Evolutionary conservation across 371 early-diverging fungal species (phyloP).

Genomic region (Saksenaea vasiformis): DNA sequence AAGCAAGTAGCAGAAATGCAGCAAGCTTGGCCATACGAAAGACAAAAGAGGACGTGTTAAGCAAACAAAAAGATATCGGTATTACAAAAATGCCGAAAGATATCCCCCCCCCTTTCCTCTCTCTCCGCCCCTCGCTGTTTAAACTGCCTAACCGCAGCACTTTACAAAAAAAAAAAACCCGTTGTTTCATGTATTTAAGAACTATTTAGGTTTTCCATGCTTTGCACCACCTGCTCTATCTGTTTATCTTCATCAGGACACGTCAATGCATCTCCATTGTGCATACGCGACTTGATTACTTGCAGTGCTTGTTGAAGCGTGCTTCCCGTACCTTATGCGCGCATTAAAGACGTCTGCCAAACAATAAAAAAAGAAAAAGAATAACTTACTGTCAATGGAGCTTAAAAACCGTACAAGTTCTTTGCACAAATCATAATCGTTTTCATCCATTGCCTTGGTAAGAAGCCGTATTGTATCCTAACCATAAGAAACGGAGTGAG

Average conservation of each 20-base stretch:
- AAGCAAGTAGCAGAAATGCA: background rate
- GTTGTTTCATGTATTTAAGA: background rate
- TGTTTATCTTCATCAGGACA: conserved; percentile 30
- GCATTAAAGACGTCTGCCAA: too few species aligned
- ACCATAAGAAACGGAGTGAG: background rate
- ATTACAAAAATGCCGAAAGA: too few species aligned
- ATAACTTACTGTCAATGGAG: conserved; percentile 72
- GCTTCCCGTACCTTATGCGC: conserved; percentile 34
- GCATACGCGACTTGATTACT: conserved; percentile 39
- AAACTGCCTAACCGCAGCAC: too few species aligned
- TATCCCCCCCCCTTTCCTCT: too few species aligned
- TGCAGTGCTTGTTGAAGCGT: conserved; percentile 43
- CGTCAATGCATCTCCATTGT: conserved; percentile 21
- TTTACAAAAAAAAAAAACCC: too few species aligned
- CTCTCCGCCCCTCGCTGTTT: too few species aligned
- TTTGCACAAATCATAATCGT: conserved; percentile 81
- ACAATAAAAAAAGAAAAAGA: background rate
- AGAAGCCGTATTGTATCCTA: conserved; percentile 72
- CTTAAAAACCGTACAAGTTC: conserved; percentile 82
- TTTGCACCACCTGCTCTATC: conserved; percentile 35
- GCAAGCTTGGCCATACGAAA: background rate
- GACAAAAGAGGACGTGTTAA: background rate
- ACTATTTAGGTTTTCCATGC: conserved; percentile 21
- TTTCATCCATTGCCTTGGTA: conserved; percentile 71
- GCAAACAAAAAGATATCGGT: too few species aligned